phyloP scores from a whole-genome alignment of 768 basidiomycete genomes.

The Lactarius evosmus region DNA sequence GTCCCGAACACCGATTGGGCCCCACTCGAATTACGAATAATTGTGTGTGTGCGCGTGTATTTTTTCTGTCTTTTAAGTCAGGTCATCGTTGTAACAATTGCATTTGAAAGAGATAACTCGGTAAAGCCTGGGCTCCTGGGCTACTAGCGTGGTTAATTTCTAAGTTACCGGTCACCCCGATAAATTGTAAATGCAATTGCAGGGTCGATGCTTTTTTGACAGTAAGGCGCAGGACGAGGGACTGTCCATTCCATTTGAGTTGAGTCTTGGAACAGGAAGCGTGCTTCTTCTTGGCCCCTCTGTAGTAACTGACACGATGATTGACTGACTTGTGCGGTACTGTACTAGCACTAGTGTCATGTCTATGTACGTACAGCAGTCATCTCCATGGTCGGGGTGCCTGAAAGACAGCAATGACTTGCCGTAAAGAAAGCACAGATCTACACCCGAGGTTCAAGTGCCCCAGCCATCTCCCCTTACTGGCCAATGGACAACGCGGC shows the following conservation, averaged over 20 bases:
- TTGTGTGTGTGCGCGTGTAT: background rate
- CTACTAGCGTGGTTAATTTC: background rate
- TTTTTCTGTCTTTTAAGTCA: background rate
- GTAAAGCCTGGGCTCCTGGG: too few relatives aligned
- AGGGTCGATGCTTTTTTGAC: background rate
- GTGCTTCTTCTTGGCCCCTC: background rate
- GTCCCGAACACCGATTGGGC: background rate
- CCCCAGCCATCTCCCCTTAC: background rate
- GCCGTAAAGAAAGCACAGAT: conserved; percentile 15
- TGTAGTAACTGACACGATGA: background rate
- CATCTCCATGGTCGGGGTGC: background rate
- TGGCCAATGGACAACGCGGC: background rate
- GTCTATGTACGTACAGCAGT: background rate
- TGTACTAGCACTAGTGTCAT: too few relatives aligned
- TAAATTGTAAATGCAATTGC: background rate
- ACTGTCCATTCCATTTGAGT: background rate
- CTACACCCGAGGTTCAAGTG: conserved; percentile 9
- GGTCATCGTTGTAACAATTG: too few relatives aligned
- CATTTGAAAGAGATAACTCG: too few relatives aligned
- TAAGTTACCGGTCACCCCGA: background rate
- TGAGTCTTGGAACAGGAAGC: background rate
- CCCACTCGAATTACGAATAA: background rate
- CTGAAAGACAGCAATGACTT: background rate
- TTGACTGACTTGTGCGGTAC: too few relatives aligned
- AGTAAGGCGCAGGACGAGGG: background rate